Evolutionary conservation across 805 yeast species (phyloP).

Genomic region (Kregervanrija fluxuum): DNA sequence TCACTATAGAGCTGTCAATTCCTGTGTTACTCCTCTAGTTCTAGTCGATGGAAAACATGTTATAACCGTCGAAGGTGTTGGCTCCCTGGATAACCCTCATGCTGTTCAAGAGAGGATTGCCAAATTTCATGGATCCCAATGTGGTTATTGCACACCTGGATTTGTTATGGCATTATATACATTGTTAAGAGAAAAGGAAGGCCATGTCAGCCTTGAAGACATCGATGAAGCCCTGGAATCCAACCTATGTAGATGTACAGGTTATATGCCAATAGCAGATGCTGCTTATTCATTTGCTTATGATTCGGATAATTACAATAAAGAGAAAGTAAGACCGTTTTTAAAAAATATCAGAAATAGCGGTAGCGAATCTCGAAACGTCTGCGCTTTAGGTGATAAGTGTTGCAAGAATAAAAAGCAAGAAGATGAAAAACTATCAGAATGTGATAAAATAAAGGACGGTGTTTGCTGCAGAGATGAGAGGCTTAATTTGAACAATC

Average conservation of each 20-base stretch:
- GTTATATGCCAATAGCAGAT: constrained; percentile 42
- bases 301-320: constrained; percentile 26
- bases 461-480: constrained; percentile 17
- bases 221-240: constrained; percentile 41
- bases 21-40: constrained; percentile 40
- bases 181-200: constrained; percentile 32
- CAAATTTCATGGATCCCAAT: constrained; percentile 41
- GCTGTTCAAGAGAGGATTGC: constrained; percentile 45
- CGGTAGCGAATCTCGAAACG: constrained; percentile 2
- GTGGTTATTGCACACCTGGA: constrained; percentile 47
- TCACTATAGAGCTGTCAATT: constrained; percentile 33
- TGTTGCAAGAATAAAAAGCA: constrained; percentile 28
- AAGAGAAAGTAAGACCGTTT: constrained; percentile 17
- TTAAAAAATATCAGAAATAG: constrained; percentile 5
- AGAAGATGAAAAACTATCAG: constrained; percentile 1
- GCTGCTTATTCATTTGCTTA: constrained; percentile 38
- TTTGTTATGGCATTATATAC: constrained; percentile 42
- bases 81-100: constrained; percentile 32
- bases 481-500: not conserved
- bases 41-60: constrained; percentile 40
- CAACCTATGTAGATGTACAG: constrained; percentile 42
- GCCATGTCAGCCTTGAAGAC: constrained; percentile 30
- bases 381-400: constrained; percentile 29
- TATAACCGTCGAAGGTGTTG: constrained; percentile 43
- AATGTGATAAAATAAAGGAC: constrained; percentile 6